These are phyloP conservation scores for Aspergillus heteromorphus DNA, from an alignment of 495 filamentous ascomycete species.

Conservation along the genomic window DNA sequence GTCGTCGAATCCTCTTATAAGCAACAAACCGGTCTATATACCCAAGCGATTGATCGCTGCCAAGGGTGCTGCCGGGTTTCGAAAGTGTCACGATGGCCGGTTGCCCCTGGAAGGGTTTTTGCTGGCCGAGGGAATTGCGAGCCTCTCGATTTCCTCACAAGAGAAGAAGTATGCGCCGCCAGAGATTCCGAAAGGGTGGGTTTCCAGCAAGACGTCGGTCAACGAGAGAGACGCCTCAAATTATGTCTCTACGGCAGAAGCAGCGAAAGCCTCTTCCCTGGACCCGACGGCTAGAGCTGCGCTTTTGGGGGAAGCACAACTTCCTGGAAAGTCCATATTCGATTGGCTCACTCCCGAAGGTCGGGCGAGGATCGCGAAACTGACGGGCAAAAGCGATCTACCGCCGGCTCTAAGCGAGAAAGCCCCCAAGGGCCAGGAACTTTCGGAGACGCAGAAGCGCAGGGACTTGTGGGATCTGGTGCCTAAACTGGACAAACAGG, in stretches of 20 bases:
- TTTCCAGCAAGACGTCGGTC: conserved; percentile 52
- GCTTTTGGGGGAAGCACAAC: conserved; percentile 71
- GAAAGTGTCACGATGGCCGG: conserved; percentile 85
- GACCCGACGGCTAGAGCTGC: conserved; percentile 76
- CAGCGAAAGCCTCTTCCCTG: conserved; percentile 67
- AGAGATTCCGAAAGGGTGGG: conserved; percentile 71
- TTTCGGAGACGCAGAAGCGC: conserved; percentile 53
- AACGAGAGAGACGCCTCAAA: conserved; percentile 24
- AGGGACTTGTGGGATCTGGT: conserved; percentile 59
- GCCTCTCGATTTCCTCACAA: conserved; percentile 42
- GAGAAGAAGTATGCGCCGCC: conserved; percentile 70
- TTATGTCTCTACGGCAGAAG: conserved; percentile 68
- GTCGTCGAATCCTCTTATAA: conserved; percentile 59
- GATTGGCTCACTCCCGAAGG: conserved; percentile 83
- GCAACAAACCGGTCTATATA: conserved; percentile 68
- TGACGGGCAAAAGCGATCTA: conserved; percentile 70
- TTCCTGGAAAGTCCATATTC: conserved; percentile 93
- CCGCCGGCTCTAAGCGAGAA: conserved; percentile 73
- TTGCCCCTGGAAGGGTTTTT: conserved; percentile 82
- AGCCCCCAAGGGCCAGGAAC: conserved; percentile 54
- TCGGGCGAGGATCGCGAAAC: conserved; percentile 68
- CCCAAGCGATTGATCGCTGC: conserved; percentile 64
- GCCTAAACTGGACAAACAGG: conserved; percentile 67
- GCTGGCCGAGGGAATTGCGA: conserved; percentile 58
- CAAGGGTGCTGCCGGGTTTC: conserved; percentile 51